A percentile compares a stretch with the other conserved stretches of the same genome.
phyloP scores from a whole-genome alignment of 176 grass and related monocot species.

The Ampelocalamus luodianensis region DNA sequence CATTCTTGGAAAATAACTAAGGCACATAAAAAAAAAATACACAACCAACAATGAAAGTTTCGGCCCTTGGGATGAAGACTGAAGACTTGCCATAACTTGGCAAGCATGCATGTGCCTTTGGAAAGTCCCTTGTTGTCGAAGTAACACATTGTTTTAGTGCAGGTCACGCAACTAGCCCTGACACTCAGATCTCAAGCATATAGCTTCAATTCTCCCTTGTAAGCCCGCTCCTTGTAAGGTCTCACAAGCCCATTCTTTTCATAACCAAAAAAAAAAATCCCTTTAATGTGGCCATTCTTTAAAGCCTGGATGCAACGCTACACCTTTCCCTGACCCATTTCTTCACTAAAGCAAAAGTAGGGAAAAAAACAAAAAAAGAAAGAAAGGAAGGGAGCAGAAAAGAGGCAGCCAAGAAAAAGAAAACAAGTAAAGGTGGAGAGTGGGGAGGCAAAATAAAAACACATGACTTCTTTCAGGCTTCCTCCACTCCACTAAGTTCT shows the following conservation, averaged over 20 bases:
- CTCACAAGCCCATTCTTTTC: background rate
- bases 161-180: background rate
- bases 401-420: constrained; percentile 38
- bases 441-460: constrained; percentile 59
- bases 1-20: background rate
- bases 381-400: constrained; percentile 20
- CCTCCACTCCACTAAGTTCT: constrained; percentile 37
- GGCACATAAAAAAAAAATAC: background rate
- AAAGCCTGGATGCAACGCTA: constrained; percentile 53
- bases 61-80: no score
- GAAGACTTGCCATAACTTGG: no score
- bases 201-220: background rate
- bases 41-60: background rate
- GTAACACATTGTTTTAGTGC: no score
- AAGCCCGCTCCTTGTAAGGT: background rate
- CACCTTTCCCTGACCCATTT: constrained; percentile 57
- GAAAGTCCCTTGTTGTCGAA: no score
- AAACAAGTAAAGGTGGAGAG: constrained; percentile 42
- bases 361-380: constrained; percentile 22
- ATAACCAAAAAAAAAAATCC: background rate
- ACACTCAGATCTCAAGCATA: background rate
- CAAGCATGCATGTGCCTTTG: no score
- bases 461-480: constrained; percentile 52
- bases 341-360: constrained; percentile 64
- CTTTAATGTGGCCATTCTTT: constrained; percentile 50